phyloP scores from a whole-genome alignment of 768 basidiomycete species.

The Cubamyces lactineus region DNA sequence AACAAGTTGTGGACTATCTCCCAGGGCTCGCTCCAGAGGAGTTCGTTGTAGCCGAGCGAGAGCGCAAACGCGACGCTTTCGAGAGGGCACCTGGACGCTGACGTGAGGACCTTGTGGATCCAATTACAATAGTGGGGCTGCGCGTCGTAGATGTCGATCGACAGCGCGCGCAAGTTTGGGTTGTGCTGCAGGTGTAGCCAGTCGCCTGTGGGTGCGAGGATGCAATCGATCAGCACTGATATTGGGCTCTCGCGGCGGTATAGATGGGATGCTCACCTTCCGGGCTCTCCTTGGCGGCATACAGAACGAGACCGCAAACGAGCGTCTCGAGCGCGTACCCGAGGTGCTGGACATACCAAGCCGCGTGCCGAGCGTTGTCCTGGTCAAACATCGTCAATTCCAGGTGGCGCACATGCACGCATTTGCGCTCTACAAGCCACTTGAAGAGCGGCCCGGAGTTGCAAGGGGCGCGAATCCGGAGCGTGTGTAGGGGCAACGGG shows the following conservation, averaged over 20 bases:
- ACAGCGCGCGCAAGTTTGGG: slow-evolving; percentile 1
- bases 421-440: slow-evolving; percentile 1
- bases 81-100: not conserved
- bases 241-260: not conserved
- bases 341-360: slow-evolving; percentile 5
- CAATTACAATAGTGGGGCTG: not conserved
- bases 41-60: slow-evolving; percentile 8
- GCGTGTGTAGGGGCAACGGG: not conserved
- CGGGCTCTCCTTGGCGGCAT: not conserved
- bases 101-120: slow-evolving; percentile 2
- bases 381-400: slow-evolving; percentile 5
- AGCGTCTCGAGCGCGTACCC: slow-evolving; percentile 5
- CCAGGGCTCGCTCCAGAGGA: slow-evolving; percentile 5
- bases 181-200: not conserved
- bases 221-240: not conserved
- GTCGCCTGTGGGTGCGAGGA: not conserved
- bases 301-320: slow-evolving; percentile 1
- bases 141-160: slow-evolving; percentile 9
- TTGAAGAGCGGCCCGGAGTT: slow-evolving; percentile 4
- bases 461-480: slow-evolving; percentile 11
- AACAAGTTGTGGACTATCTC: not conserved
- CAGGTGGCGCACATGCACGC: slow-evolving; percentile 1
- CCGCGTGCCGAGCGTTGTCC: not conserved
- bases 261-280: not conserved
- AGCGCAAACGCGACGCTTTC: slow-evolving; percentile 6